phyloP scores from a whole-genome alignment of 495 filamentous ascomycete species.

The Aspergillus ostianus region DNA sequence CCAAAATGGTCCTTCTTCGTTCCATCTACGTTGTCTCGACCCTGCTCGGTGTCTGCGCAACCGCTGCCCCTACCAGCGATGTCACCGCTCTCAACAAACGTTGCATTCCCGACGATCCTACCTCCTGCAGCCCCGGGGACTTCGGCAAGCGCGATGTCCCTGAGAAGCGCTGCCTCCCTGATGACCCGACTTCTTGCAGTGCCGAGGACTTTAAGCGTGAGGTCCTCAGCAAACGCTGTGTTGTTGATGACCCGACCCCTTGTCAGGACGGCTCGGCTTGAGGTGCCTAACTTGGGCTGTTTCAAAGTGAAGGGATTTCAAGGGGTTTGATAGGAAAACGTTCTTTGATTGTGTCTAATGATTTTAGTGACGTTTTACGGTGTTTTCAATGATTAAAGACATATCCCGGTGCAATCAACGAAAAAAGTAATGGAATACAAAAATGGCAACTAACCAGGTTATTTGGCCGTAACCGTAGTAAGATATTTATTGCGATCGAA shows the following conservation, averaged over 20 bases:
- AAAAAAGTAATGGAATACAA: no score
- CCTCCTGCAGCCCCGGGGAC: background rate
- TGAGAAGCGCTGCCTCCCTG: constrained; percentile 1
- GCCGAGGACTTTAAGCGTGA: background rate
- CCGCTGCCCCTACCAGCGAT: background rate
- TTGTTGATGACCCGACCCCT: constrained; percentile 1
- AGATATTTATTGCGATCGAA: no score
- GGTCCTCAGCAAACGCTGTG: background rate
- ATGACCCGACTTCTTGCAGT: constrained; percentile 1
- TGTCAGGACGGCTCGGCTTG: background rate
- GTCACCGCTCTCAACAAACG: background rate
- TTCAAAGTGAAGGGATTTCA: no score
- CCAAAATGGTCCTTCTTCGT: background rate
- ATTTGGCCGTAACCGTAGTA: no score
- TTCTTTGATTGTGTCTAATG: no score
- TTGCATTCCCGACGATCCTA: constrained; percentile 1
- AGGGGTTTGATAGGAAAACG: no score
- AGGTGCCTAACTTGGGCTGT: no score
- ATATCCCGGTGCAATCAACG: no score
- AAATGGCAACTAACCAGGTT: no score
- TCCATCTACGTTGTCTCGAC: background rate
- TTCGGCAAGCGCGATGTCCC: background rate
- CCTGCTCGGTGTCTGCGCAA: background rate
- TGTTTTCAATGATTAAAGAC: no score
- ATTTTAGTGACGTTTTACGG: no score